Evolutionary conservation across 129 eudicot genomes (phyloP), one percentile per base, ranked within the genome.

Genomic region (Mikania micrantha): DNA sequence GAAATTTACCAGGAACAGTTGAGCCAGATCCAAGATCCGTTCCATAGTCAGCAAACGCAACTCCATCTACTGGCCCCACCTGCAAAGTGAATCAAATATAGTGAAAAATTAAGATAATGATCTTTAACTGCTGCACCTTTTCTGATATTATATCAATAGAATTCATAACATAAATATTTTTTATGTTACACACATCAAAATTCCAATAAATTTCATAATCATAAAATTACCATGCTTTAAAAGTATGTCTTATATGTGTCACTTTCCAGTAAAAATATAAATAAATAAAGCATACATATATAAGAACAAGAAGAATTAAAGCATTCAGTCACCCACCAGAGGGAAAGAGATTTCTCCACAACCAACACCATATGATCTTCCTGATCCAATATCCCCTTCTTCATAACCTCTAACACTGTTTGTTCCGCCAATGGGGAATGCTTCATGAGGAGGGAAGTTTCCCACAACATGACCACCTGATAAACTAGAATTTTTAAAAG

Each of bases 391-490:
- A 13, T 88, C 90, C 36, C 99, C 99, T 81, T 93, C 99, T 85
- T 93, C 99, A 74, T 93, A 93, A 21, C 99, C 99, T 79, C 99
- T 83, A 29, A 93, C 99, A 40, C 95, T 89, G 75, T 93, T 93
- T 54, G 96, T 93, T 71, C 99, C 99, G 68, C 99, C 99, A 64
- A 93, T 84, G 9, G 92, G 82, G 71, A 89, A 93, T 70, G 99
- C 99, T 82, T 93, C 99, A 78, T 89, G 96, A 1, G 99, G 96
- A 34, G 99, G 90, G 29, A 93, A 93, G 71, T 93, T 93, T 28
- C 96, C 99, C 70, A 83, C 86, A 62, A 93, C 90, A 63, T 93
- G 89, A n/a, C 99, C 99, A 53, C 99, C 96, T 64, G 96, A 89
- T 68, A 89, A 47, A 78, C 99, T 89, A 79, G 59, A 62, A 2